Evolutionary conservation across 2,329 filamentous ascomycete genomes (phyloP).

Genomic region (Scytalidium sp.): DNA sequence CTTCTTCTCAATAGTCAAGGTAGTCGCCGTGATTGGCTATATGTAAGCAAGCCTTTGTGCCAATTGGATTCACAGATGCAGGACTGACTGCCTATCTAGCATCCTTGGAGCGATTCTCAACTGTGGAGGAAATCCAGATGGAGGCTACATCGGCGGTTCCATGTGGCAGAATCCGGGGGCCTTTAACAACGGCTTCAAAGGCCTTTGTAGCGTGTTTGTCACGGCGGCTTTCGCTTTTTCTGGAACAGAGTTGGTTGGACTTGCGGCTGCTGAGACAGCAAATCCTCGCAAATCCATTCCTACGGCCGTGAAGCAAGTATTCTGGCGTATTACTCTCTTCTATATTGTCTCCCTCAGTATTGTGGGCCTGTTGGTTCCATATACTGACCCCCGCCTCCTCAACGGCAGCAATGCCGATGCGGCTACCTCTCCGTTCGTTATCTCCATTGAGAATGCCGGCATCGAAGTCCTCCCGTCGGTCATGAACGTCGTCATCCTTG

Average conservation of each 20-base stretch:
- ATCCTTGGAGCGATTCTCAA: constrained; percentile 85
- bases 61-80: neutral
- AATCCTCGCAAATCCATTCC: constrained; percentile 80
- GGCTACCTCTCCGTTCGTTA: constrained; percentile 86
- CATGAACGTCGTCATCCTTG: constrained; percentile 93
- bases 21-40: constrained; percentile 82
- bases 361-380: constrained; percentile 79
- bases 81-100: constrained; percentile 36
- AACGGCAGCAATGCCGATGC: constrained; percentile 58
- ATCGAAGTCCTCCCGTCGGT: constrained; percentile 79
- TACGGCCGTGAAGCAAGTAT: constrained; percentile 87
- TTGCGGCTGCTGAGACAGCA: constrained; percentile 75
- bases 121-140: constrained; percentile 70
- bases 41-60: constrained; percentile 54
- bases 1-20: constrained; percentile 80
- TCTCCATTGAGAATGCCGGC: constrained; percentile 81
- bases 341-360: constrained; percentile 81
- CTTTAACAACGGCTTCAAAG: constrained; percentile 80
- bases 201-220: constrained; percentile 75
- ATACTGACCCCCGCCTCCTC: constrained; percentile 62
- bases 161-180: constrained; percentile 82
- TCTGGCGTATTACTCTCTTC: constrained; percentile 90
- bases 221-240: constrained; percentile 75
- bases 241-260: constrained; percentile 72
- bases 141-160: constrained; percentile 75